A percentile compares a stretch with the other conserved stretches of the same genome.
These are phyloP conservation scores for Xylaria sp. DNA, from an alignment of 2,329 filamentous ascomycete species.

Conservation along the genomic window DNA sequence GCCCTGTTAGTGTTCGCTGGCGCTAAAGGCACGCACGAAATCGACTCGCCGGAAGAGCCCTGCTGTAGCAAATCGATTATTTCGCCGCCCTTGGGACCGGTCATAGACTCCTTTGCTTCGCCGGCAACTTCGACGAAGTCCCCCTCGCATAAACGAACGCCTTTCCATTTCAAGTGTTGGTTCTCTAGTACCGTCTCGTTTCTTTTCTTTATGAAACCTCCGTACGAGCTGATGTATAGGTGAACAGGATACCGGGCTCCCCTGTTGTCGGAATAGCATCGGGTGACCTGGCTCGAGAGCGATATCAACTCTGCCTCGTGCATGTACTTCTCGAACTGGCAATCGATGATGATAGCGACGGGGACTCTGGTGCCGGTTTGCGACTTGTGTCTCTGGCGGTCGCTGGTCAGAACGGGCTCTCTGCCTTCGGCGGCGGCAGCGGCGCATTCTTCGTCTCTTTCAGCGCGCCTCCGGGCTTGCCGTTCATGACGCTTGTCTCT, in stretches of 20 bases:
- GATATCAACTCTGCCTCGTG: constrained; percentile 85
- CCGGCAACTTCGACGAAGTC: constrained; percentile 78
- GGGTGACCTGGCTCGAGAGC: constrained; percentile 82
- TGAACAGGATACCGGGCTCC: constrained; percentile 74
- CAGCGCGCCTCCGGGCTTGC: constrained; percentile 60
- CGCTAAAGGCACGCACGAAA: constrained; percentile 48
- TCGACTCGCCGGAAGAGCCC: constrained; percentile 46
- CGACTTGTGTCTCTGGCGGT: constrained; percentile 49
- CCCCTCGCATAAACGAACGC: constrained; percentile 75
- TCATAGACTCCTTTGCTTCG: constrained; percentile 75
- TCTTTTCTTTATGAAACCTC: constrained; percentile 76
- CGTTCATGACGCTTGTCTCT: constrained; percentile 64
- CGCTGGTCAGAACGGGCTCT: constrained; percentile 52
- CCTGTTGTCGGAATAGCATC: constrained; percentile 89
- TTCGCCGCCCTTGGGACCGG: constrained; percentile 61
- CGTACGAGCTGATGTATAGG: constrained; percentile 81
- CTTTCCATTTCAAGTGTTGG: constrained; percentile 82
- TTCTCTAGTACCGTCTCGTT: constrained; percentile 80
- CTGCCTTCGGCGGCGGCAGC: constrained; percentile 55
- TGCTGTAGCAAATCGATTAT: constrained; percentile 67
- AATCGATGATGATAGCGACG: constrained; percentile 86
- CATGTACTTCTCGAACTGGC: constrained; percentile 93
- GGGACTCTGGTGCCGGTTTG: constrained; percentile 65
- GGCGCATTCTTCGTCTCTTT: constrained; percentile 61
- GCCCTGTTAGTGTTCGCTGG: constrained; percentile 50